Conservation (phyloP, 768 basidiomycete genomes). For the Boletus rubroflammeus region DNA sequence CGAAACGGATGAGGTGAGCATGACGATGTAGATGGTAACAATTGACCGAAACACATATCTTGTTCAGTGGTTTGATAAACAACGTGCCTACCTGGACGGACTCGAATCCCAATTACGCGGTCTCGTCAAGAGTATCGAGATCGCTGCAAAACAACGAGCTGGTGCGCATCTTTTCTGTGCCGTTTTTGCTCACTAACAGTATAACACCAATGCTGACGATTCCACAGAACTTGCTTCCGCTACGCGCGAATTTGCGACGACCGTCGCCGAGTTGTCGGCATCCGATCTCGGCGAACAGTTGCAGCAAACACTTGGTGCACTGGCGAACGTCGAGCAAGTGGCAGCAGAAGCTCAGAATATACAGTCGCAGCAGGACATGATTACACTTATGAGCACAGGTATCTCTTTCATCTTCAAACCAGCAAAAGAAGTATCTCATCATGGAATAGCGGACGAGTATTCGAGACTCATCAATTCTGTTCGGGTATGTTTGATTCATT, state of each 20-base stretch:
- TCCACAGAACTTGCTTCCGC: conserved; percentile 60
- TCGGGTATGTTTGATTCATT: conserved; percentile 48
- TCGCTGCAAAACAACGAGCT: conserved; percentile 76
- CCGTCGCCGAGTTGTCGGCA: conserved; percentile 62
- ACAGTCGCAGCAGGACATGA: conserved; percentile 81
- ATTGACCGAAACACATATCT: neutral
- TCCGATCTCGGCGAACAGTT: conserved; percentile 77
- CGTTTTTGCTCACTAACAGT: neutral
- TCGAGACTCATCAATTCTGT: conserved; percentile 87
- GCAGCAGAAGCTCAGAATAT: conserved; percentile 69
- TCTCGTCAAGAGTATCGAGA: conserved; percentile 82
- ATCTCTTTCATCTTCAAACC: neutral
- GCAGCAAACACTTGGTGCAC: conserved; percentile 59
- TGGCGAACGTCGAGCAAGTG: conserved; percentile 72
- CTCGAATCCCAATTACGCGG: conserved; percentile 87
- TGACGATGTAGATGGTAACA: neutral
- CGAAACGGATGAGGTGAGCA: conserved; percentile 78
- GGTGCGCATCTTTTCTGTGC: conserved; percentile 41
- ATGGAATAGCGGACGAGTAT: conserved; percentile 74
- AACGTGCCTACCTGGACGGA: conserved; percentile 80
- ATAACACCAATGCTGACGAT: neutral
- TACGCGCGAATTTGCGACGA: conserved; percentile 77
- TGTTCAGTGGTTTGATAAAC: conserved; percentile 87
- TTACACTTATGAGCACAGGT: conserved; percentile 78
- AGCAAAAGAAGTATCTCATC: conserved; percentile 4